phyloP scores from a whole-genome alignment of 441 rosid species.

The Flueggea neowawraea region DNA sequence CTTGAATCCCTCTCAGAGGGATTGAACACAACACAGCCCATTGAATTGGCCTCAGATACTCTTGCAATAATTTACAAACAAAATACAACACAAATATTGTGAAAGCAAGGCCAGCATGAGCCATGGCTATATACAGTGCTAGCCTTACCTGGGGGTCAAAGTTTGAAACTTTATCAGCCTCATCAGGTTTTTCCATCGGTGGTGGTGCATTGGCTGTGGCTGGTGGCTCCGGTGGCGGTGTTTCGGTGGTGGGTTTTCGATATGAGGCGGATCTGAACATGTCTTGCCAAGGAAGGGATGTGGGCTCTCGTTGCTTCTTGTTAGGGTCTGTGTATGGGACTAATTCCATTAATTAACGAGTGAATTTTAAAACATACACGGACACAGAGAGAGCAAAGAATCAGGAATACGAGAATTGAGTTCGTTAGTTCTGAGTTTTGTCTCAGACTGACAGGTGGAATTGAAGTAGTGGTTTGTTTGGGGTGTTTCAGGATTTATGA shows the following conservation, averaged over 20 bases:
- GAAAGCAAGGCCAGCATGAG: slow-evolving; percentile 90
- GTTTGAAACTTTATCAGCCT: slow-evolving; percentile 20
- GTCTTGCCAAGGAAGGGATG: slow-evolving; percentile 75
- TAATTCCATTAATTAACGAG: slow-evolving; percentile 48
- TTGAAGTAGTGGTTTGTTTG: no score
- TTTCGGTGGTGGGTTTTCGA: slow-evolving; percentile 57
- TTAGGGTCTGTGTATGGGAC: slow-evolving; percentile 63
- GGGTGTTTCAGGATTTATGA: no score
- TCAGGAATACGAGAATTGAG: no score
- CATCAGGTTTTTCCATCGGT: slow-evolving; percentile 8
- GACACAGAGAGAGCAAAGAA: no score
- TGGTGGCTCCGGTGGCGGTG: slow-evolving; percentile 18
- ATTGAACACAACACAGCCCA: slow-evolving; percentile 97
- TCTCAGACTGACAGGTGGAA: no score
- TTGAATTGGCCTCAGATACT: slow-evolving; percentile 83
- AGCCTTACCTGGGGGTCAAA: slow-evolving; percentile 79
- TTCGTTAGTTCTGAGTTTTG: no score
- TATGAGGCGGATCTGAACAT: slow-evolving; percentile 92
- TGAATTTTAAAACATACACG: no score
- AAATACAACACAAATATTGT: slow-evolving; percentile 63
- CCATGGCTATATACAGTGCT: slow-evolving; percentile 95
- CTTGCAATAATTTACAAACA: slow-evolving; percentile 77
- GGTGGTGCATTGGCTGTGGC: slow-evolving; percentile 11
- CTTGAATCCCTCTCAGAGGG: slow-evolving; percentile 84
- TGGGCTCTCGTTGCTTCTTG: slow-evolving; percentile 31